Evolutionary conservation across 306 rosid genomes (phyloP).

Genomic region (Aeschynomene evenia): DNA sequence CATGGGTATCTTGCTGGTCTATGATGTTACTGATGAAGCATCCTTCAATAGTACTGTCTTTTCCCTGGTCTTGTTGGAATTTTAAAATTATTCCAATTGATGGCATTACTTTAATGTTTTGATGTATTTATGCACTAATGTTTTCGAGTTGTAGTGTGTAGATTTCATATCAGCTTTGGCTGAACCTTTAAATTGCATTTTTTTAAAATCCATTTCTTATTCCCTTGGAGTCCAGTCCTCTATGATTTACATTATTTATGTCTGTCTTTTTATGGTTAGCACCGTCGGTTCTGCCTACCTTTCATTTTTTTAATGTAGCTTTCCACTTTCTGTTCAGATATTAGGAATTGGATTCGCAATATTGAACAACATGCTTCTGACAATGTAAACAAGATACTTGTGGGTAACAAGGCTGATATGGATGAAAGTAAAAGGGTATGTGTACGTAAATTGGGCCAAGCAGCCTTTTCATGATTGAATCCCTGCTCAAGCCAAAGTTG

Average conservation of each 20-base stretch:
- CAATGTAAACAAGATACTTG: conserved; percentile 77
- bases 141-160: not conserved
- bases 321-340: conserved; percentile 47
- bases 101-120: conserved; percentile 10
- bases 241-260: not conserved
- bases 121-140: conserved; percentile 19
- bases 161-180: conserved; percentile 17
- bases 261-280: not conserved
- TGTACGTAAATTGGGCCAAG: conserved; percentile 36
- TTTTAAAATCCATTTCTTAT: not conserved
- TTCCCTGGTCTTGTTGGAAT: conserved; percentile 32
- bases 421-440: conserved; percentile 84
- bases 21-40: conserved; percentile 85
- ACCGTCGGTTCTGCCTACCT: not conserved
- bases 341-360: conserved; percentile 86
- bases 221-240: not conserved
- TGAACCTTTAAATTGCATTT: conserved; percentile 10
- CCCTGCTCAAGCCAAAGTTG: not conserved
- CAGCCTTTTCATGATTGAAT: not conserved
- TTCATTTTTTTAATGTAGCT: conserved; percentile 13
- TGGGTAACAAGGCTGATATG: conserved; percentile 90
- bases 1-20: conserved; percentile 85
- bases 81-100: conserved; percentile 14
- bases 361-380: conserved; percentile 86
- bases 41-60: conserved; percentile 67